These are phyloP conservation scores for Laburnicola sp. DNA, from an alignment of 2,329 filamentous ascomycete genomes.

Conservation along the genomic window DNA sequence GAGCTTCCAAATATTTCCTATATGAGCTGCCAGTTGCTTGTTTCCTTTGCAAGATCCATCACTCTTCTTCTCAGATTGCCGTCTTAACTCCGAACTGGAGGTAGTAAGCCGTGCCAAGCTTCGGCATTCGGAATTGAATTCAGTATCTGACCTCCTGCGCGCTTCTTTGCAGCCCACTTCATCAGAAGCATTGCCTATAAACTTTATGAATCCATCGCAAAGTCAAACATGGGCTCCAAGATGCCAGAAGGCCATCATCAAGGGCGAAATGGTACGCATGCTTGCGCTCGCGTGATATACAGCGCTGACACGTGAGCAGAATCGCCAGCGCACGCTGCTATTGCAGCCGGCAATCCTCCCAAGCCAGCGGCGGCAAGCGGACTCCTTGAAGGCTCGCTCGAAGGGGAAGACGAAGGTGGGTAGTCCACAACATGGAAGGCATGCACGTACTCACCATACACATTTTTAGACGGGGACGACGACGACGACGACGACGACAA, in stretches of 20 bases:
- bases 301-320: slow-evolving; percentile 31
- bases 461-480: slow-evolving; percentile 45
- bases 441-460: not conserved
- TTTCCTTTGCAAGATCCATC: too few relatives aligned
- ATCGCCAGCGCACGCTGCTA: slow-evolving; percentile 26
- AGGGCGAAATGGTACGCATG: slow-evolving; percentile 34
- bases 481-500: slow-evolving; percentile 54
- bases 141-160: not conserved
- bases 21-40: too few relatives aligned
- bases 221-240: slow-evolving; percentile 43
- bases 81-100: too few relatives aligned
- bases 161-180: not conserved
- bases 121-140: not conserved
- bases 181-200: not conserved
- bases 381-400: slow-evolving; percentile 42
- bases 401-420: slow-evolving; percentile 48
- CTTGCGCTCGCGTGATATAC: not conserved
- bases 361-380: slow-evolving; percentile 42
- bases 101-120: too few relatives aligned
- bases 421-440: not conserved
- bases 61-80: too few relatives aligned
- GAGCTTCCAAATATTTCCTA: too few relatives aligned
- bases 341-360: slow-evolving; percentile 36
- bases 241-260: slow-evolving; percentile 43
- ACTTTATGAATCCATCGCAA: slow-evolving; percentile 12